Percentiles rank a stretch among this genome's conserved stretches.
phyloP scores from a whole-genome alignment of 371 early-diverging fungal species.

The Lichtheimia ramosa region DNA sequence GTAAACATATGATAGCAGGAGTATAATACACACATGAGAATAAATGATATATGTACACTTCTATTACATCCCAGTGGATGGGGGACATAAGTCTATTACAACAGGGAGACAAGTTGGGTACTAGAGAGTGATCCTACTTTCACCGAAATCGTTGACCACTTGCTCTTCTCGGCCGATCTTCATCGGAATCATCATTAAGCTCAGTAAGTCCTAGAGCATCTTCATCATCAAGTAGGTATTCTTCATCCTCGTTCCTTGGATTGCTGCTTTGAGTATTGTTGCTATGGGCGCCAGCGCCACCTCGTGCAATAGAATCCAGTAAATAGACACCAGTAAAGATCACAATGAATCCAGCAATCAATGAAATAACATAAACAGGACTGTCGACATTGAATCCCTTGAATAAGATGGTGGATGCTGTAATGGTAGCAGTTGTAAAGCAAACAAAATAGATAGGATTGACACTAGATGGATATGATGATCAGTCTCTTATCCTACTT shows the following conservation, averaged over 20 bases:
- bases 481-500: neutral
- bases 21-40: too few relatives aligned
- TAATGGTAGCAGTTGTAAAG: slow-evolving; percentile 90
- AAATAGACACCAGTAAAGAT: slow-evolving; percentile 91
- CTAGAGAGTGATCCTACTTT: neutral
- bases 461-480: slow-evolving; percentile 40
- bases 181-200: slow-evolving; percentile 33
- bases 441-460: slow-evolving; percentile 92
- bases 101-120: too few relatives aligned
- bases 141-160: slow-evolving; percentile 4
- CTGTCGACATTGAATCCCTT: slow-evolving; percentile 81
- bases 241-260: slow-evolving; percentile 20
- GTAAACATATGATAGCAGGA: too few relatives aligned
- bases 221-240: slow-evolving; percentile 48
- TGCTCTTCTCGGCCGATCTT: neutral
- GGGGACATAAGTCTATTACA: too few relatives aligned
- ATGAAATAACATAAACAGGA: slow-evolving; percentile 74
- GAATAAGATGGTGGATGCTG: slow-evolving; percentile 84
- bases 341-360: slow-evolving; percentile 87
- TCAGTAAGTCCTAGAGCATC: slow-evolving; percentile 56
- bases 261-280: neutral
- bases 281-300: slow-evolving; percentile 17
- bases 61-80: too few relatives aligned
- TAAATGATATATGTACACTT: too few relatives aligned
- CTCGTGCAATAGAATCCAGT: slow-evolving; percentile 50